Evolutionary conservation across 164 flowering plant species (phyloP).

Genomic region (Magnolia changhungtana): DNA sequence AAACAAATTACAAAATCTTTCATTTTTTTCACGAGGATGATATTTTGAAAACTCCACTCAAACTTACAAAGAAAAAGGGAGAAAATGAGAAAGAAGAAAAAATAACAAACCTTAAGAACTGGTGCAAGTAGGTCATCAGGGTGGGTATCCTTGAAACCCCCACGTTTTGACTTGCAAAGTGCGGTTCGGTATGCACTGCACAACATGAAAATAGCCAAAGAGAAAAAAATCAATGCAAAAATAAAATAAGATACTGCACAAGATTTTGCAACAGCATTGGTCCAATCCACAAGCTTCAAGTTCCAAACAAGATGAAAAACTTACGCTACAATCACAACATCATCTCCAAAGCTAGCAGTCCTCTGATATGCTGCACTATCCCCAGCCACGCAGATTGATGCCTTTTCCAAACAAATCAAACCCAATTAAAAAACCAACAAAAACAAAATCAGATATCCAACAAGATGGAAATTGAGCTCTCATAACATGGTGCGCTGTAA

Average conservation of each 20-base stretch:
- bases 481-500: too few relatives aligned
- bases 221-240: background rate
- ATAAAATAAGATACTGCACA: background rate
- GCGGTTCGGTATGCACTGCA: conserved; percentile 72
- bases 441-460: background rate
- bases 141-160: conserved; percentile 56
- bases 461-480: background rate
- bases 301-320: conserved; percentile 21
- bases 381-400: conserved; percentile 77
- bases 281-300: background rate
- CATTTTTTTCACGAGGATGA: too few relatives aligned
- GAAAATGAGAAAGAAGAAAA: background rate
- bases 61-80: background rate
- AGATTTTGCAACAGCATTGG: background rate
- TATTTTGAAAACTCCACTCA: too few relatives aligned
- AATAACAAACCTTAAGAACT: background rate
- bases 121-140: background rate
- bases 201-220: background rate
- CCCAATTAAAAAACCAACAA: background rate
- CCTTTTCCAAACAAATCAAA: conserved; percentile 36
- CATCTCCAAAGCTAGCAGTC: conserved; percentile 70
- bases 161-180: conserved; percentile 83
- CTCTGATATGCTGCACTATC: conserved; percentile 57
- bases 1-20: too few relatives aligned
- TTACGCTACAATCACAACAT: conserved; percentile 96